Evolutionary conservation across 495 filamentous ascomycete species (phyloP).

Genomic region (Lepidopterella palustris): DNA sequence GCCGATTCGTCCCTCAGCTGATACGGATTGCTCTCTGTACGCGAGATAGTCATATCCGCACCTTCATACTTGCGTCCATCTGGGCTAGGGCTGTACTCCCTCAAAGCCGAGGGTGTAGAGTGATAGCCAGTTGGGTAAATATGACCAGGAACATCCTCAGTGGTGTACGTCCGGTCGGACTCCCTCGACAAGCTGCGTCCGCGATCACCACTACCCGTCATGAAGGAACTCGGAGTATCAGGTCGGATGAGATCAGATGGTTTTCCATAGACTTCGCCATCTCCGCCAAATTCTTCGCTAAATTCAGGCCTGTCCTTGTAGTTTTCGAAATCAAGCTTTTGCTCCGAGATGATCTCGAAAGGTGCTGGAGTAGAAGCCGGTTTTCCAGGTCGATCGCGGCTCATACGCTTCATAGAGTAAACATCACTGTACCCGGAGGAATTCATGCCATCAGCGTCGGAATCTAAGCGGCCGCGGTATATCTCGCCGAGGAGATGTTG

Average conservation of each 20-base stretch:
- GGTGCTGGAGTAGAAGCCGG: conserved; percentile 41
- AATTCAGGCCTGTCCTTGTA: conserved; percentile 88
- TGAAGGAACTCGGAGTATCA: conserved; percentile 29
- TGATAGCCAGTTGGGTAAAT: conserved; percentile 39
- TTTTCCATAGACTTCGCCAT: conserved; percentile 41
- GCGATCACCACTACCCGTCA: conserved; percentile 11
- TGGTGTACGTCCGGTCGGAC: conserved; percentile 19
- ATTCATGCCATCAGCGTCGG: conserved; percentile 40
- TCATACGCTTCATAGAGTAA: conserved; percentile 75
- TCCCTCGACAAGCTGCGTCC: conserved; percentile 23
- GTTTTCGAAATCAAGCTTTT: conserved; percentile 85
- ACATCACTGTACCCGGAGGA: conserved; percentile 50
- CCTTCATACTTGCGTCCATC: conserved; percentile 4
- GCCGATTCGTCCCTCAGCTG: conserved; percentile 23
- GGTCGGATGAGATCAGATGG: conserved; percentile 27
- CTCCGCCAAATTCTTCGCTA: conserved; percentile 75
- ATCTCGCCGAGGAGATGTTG: conserved; percentile 72
- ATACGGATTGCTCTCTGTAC: conserved; percentile 10
- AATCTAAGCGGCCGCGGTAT: conserved; percentile 70
- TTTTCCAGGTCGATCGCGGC: conserved; percentile 67
- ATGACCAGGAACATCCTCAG: conserved; percentile 15
- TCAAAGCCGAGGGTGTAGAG: conserved; percentile 28
- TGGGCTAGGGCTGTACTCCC: conserved; percentile 30
- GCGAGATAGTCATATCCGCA: not conserved
- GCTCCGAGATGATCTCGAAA: conserved; percentile 87